Base-by-base conservation (phyloP, 257 asterid genomes). In the Nyctanthes arbortristis region DNA sequence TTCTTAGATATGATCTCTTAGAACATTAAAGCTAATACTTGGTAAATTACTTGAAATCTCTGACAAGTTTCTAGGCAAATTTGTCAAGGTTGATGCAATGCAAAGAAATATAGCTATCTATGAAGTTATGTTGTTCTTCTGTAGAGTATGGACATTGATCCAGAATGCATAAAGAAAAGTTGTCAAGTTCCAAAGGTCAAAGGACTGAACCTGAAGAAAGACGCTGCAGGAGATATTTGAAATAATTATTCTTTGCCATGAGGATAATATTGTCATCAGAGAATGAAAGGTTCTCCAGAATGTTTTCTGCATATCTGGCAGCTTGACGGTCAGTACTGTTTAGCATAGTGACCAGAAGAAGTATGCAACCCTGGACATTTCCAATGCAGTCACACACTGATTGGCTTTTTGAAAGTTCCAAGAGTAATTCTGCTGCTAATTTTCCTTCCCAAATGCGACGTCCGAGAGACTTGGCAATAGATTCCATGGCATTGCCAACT, bases 231-330 rank as follows among this genome's bases (percentile, higher is more conserved):
- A 87, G 90, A 80, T 82, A 71, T 58, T 66, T 69, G 63, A 87
- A 87, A 72, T 81, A 84, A 70, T 87, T 82, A 65, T 80, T 81
- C 75, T 81, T 79, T 10, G 89, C 90, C 94, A 87, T 87, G 69
- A 68, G 83, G 63, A 84, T 74, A 43, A 84, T 87, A 74, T 87
- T 87, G 76, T 85, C 86, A 73, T 87, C 89, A 4, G 87, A 85
- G 81, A 79, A 83, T 9, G 93, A 85, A 49, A 87, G 87, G 60
- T 82, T 82, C 76, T 87, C 89, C 75, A 87, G 70, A 61, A 87
- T 79, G 24, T 63, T 69, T 73, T 61, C 67, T 1, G 93, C 91
- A 64, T 82, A 84, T 55, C 66, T 67, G 61, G 86, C 78, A 16
- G 87, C 84, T 77, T 87, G 85, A 70, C 47, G 78, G 80, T 87